These are phyloP conservation scores for Eustoma russellianum DNA, from an alignment of 257 asterid species.

Conservation along the genomic window DNA sequence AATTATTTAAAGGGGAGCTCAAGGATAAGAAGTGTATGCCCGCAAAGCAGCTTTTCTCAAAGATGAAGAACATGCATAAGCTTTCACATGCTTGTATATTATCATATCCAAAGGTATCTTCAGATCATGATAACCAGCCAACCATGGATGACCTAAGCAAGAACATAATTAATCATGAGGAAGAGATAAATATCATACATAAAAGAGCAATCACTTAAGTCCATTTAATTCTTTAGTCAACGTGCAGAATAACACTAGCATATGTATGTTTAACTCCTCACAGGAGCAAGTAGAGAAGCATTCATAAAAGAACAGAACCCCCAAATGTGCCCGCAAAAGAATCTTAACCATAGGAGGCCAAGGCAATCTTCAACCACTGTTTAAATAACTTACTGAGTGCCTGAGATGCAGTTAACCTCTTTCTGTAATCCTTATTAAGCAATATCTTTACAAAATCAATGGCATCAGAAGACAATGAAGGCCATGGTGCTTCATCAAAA, in stretches of 20 bases:
- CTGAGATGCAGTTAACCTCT: slow-evolving; percentile 79
- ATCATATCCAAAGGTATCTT: slow-evolving; percentile 89
- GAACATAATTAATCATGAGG: not conserved
- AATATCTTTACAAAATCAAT: slow-evolving; percentile 79
- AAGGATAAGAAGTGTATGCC: slow-evolving; percentile 33
- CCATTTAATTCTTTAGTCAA: not conserved
- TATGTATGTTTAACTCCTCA: not conserved
- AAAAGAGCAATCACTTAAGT: not conserved
- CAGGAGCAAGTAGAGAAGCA: not conserved
- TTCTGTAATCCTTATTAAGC: slow-evolving; percentile 79
- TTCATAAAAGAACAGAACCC: not conserved
- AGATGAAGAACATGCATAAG: slow-evolving; percentile 75
- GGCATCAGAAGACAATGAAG: slow-evolving; percentile 65
- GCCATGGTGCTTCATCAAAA: slow-evolving; percentile 87
- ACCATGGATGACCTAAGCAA: slow-evolving; percentile 92
- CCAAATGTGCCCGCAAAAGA: not conserved
- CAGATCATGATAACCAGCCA: slow-evolving; percentile 62
- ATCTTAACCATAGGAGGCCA: not conserved
- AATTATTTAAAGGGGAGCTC: not conserved
- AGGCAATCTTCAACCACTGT: not conserved
- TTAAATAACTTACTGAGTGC: slow-evolving; percentile 60
- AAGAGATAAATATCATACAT: not conserved
- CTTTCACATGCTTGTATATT: slow-evolving; percentile 66
- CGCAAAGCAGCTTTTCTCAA: slow-evolving; percentile 78
- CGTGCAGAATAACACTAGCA: not conserved